Conservation (phyloP, 2,329 filamentous ascomycete genomes). For the Ophiostoma sp. region DNA sequence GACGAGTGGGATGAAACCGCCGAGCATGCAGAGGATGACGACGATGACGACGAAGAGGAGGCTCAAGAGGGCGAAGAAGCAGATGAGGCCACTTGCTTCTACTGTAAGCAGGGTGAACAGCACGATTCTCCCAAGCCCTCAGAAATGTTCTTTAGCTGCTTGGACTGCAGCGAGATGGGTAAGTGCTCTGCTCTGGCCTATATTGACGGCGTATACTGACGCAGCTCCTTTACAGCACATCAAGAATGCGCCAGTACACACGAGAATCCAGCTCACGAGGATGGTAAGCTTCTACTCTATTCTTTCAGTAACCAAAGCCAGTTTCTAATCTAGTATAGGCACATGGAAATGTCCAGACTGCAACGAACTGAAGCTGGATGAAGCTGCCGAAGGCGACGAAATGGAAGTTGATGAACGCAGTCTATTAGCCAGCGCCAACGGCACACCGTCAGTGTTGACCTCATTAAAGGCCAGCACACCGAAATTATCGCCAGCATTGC, state of each 20-base stretch:
- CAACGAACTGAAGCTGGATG: constrained; percentile 32
- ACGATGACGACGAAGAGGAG: constrained; percentile 35
- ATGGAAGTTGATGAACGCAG: constrained; percentile 25
- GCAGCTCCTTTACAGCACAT: constrained; percentile 57
- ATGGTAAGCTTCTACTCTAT: constrained; percentile 29
- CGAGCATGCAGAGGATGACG: constrained; percentile 43
- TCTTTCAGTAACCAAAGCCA: not conserved
- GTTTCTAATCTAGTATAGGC: constrained; percentile 26
- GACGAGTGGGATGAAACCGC: constrained; percentile 55
- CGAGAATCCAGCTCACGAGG: constrained; percentile 54
- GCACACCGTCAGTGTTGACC: constrained; percentile 24
- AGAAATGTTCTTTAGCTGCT: constrained; percentile 43
- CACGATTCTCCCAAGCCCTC: constrained; percentile 67
- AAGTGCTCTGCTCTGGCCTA: not conserved
- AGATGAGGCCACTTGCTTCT: constrained; percentile 51
- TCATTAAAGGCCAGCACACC: constrained; percentile 54
- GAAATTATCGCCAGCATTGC: constrained; percentile 62
- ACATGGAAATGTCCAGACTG: constrained; percentile 52
- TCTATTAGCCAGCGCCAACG: constrained; percentile 33
- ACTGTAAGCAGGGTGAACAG: constrained; percentile 77
- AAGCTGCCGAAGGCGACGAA: constrained; percentile 28
- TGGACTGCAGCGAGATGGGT: constrained; percentile 10
- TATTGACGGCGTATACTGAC: not conserved
- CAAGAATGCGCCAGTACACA: constrained; percentile 78
- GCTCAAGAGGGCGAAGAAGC: constrained; percentile 55